Base-by-base conservation (phyloP, 805 yeast genomes). In the Saccharomycopsis sp. region DNA sequence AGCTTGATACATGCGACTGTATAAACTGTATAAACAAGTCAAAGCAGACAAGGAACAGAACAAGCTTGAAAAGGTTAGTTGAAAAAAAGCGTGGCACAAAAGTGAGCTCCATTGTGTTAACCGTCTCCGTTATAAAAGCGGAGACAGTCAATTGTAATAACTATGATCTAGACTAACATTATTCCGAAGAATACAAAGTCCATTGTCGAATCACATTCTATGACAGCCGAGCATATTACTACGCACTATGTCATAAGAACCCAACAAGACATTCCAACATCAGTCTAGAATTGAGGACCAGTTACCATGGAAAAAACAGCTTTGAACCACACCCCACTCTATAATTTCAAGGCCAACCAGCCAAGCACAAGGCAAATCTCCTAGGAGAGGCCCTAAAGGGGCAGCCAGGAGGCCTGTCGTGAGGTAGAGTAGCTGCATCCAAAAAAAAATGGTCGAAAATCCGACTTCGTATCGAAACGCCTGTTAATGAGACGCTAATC, bases 101-200 rank as follows among this genome's bases (percentile, higher is more conserved):
- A 60, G 57, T 60, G 55, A 60, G 63, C 63, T 60, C 63, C 63
- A 60, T 60, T 60, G 63, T 51, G 63, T 57, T 60, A 51, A 23
- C 40, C 18, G 37, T 23, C 18, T 15, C 44, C 37, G 37, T 29
- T 7, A 7, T 29, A 29, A 29, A n/a, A n/a, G n/a, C n/a, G 18
- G 15, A n/a, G 24, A 52, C 51, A 29, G 48, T 29, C 57, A 60
- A 60, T 60, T 58, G 61, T 50, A 60, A 60, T 60, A 60, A 55
- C 63, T 60, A 34, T 60, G 29, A 54, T 58, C 44, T 60, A 58
- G 59, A 51, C 48, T 57, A n/a, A 52, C 41, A 44, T 44, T 29
- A 29, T 29, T 29, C 48, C 21, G 29, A 55, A 46, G n/a, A 18
- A 24, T 41, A 24, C 37, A 50, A 50, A 50, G 44, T 50, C 63